Conservation (phyloP, 441 rosid species). For the Populus hybrid region DNA sequence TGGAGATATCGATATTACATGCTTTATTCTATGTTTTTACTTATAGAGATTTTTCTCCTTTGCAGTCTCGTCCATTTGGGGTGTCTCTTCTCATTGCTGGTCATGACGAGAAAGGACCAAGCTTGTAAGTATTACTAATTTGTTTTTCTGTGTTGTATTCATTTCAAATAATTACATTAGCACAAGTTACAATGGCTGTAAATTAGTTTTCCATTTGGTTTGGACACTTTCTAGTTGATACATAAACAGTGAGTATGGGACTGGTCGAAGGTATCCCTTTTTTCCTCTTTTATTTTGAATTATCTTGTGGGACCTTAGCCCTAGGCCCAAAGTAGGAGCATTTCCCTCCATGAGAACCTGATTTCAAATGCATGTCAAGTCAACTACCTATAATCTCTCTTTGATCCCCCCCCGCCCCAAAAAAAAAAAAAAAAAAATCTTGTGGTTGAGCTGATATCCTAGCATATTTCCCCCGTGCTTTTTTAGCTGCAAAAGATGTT, state of each 20-base stretch:
- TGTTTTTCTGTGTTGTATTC: neutral
- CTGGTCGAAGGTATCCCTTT: neutral
- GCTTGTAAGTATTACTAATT: constrained; percentile 59
- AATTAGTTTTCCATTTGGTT: neutral
- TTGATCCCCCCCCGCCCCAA: too few species aligned
- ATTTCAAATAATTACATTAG: neutral
- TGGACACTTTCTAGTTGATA: neutral
- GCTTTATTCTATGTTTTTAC: constrained; percentile 7
- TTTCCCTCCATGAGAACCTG: neutral
- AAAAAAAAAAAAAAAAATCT: too few species aligned
- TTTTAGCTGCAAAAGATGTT: neutral
- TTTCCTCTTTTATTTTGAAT: neutral
- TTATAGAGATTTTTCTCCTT: constrained; percentile 5
- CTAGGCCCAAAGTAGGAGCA: neutral
- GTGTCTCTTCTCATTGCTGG: constrained; percentile 99
- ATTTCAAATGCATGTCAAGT: neutral
- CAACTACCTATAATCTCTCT: neutral
- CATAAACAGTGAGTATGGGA: neutral
- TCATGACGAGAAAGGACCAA: constrained; percentile 93
- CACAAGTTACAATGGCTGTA: neutral
- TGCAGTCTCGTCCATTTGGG: constrained; percentile 98
- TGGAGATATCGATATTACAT: neutral
- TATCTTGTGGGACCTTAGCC: neutral
- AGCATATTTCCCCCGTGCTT: neutral
- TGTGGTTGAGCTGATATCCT: neutral